Evolutionary conservation across 2,329 filamentous ascomycete genomes (phyloP), one percentile per base, ranked within the genome.

Genomic region (Fusarium siculi): DNA sequence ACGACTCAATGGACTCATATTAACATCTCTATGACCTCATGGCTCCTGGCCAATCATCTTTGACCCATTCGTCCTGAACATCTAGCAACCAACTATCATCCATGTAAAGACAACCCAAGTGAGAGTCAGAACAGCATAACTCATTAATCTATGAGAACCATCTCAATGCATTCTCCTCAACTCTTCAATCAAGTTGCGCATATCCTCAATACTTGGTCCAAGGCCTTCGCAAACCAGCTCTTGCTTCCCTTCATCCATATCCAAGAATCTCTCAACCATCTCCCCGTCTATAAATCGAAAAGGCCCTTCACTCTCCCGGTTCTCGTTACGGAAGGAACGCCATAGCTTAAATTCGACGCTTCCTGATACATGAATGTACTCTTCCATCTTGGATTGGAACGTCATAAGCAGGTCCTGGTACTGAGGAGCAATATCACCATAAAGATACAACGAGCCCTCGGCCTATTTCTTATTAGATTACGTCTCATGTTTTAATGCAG

Each of bases 281-380:
- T 98, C 96, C 1, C 96, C 96, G 78, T 99, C 96, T 18, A 99
- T 89, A 77, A 98, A 98, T 4, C 96, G 88, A 78, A 90, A 93
- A 0, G 96, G 96, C 43, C 92, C 93, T 1, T 93, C 91, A 0
- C 93, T 93, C 6, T 93, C 91, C 0, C 90, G 89, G 66, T 93
- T 89, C 30, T 90, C 86, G 60, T 91, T 97, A 68, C 90, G 90
- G 84, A 96, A 97, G 0, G 93, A 93, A n/a, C 96, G 89, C 84
- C 93, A 99, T 28, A 87, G 85, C 43, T 90, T 89, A 81, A 97
- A 98, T 1, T 91, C 87, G 54, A 97, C 89, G 53, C 91, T 85
- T 0, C 96, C 96, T 0, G 93, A 89, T 1, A 90, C 91, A 40
- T 89, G 84, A 34, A 97, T 87, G 10, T 89, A 85, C 7, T 87